phyloP scores from a whole-genome alignment of 2,329 filamentous ascomycete species.

The Phialocephala sp. region DNA sequence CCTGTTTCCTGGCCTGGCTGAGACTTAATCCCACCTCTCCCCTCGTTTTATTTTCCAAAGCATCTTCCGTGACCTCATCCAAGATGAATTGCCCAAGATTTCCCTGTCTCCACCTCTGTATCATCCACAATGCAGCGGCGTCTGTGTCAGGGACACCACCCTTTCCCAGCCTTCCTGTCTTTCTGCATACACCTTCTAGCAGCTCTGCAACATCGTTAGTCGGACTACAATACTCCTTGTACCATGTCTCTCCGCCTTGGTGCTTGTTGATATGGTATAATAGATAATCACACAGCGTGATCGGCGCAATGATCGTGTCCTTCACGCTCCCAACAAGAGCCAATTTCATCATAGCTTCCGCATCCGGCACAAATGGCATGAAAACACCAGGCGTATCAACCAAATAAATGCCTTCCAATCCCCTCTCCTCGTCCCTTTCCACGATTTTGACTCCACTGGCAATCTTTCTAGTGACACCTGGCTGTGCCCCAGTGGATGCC shows the following conservation, averaged over 20 bases:
- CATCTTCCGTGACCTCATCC: slow-evolving; percentile 72
- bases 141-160: slow-evolving; percentile 75
- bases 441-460: slow-evolving; percentile 82
- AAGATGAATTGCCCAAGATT: slow-evolving; percentile 77
- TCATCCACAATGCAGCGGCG: slow-evolving; percentile 76
- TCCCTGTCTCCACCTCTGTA: slow-evolving; percentile 83
- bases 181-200: slow-evolving; percentile 71
- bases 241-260: slow-evolving; percentile 31
- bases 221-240: slow-evolving; percentile 62
- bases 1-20: slow-evolving; percentile 70
- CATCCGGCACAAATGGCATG: slow-evolving; percentile 84
- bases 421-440: slow-evolving; percentile 53
- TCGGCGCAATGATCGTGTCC: slow-evolving; percentile 79
- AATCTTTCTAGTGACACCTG: slow-evolving; percentile 88
- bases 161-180: slow-evolving; percentile 76
- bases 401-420: slow-evolving; percentile 67
- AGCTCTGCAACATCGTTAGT: slow-evolving; percentile 85
- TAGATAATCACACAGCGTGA: slow-evolving; percentile 87
- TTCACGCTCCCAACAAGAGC: slow-evolving; percentile 90
- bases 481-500: slow-evolving; percentile 82
- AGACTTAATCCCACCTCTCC: slow-evolving; percentile 62
- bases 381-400: slow-evolving; percentile 96
- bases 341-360: slow-evolving; percentile 93
- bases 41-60: slow-evolving; percentile 57
- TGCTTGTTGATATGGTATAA: slow-evolving; percentile 78